Percentiles rank a stretch among this genome's conserved stretches.
These are phyloP conservation scores for Blechomonas ayalai DNA, from an alignment of 208 protist species.

Conservation along the genomic window DNA sequence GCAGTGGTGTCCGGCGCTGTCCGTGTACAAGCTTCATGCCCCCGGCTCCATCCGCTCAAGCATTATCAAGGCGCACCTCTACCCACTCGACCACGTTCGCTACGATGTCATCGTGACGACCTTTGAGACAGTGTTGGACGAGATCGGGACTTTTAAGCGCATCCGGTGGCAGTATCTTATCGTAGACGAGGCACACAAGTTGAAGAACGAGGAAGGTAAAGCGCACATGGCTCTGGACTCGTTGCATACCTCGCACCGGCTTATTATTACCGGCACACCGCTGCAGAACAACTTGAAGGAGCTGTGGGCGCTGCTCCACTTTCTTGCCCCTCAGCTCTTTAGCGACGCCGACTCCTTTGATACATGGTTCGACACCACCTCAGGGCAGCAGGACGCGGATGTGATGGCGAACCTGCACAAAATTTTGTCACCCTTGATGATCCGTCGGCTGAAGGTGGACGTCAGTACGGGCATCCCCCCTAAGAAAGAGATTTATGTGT, in stretches of 20 bases:
- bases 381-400: conserved; percentile 69
- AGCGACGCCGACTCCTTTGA: conserved; percentile 83
- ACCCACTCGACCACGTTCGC: conserved; percentile 38
- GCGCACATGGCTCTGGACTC: conserved; percentile 60
- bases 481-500: conserved; percentile 97
- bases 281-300: conserved; percentile 98
- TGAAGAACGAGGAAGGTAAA: conserved; percentile 89
- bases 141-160: conserved; percentile 86
- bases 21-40: conserved; percentile 93
- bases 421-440: conserved; percentile 94
- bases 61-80: conserved; percentile 56
- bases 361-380: conserved; percentile 89
- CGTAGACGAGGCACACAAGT: conserved; percentile 98
- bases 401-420: conserved; percentile 84
- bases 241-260: conserved; percentile 76
- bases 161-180: conserved; percentile 95
- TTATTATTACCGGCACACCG: conserved; percentile 97
- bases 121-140: conserved; percentile 95
- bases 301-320: conserved; percentile 95
- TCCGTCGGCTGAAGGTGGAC: conserved; percentile 95
- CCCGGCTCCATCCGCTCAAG: conserved; percentile 85
- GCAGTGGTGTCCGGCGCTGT: conserved; percentile 94
- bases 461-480: conserved; percentile 95
- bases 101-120: conserved; percentile 96
- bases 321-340: conserved; percentile 90